These are phyloP conservation scores for Testicularia cyperi DNA, from an alignment of 1,284 basidiomycete species.

Conservation along the genomic window DNA sequence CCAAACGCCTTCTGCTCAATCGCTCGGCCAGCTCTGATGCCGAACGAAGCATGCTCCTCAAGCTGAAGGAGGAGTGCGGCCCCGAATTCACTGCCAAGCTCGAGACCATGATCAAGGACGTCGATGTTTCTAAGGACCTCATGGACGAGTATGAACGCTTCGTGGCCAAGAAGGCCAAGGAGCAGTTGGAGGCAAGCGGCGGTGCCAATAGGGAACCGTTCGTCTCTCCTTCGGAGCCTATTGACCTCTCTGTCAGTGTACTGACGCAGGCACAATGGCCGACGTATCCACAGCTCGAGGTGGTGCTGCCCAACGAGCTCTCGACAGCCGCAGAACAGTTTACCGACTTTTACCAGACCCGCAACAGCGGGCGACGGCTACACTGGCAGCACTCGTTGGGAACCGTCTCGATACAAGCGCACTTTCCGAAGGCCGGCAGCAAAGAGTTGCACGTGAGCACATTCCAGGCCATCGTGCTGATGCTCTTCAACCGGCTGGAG, in stretches of 20 bases:
- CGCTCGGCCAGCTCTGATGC: constrained; percentile 88
- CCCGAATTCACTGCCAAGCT: constrained; percentile 79
- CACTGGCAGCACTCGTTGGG: constrained; percentile 58
- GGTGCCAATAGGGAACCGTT: no score
- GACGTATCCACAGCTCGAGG: constrained; percentile 53
- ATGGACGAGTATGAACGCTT: constrained; percentile 64
- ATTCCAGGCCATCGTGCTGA: constrained; percentile 80
- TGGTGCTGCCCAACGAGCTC: constrained; percentile 37
- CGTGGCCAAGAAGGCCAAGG: constrained; percentile 55
- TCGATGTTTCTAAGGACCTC: constrained; percentile 72
- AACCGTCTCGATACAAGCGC: constrained; percentile 42
- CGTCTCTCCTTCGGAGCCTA: constrained; percentile 10
- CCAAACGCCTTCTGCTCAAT: constrained; percentile 82
- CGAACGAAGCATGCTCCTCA: constrained; percentile 83
- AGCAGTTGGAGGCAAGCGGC: constrained; percentile 16
- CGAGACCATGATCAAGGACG: constrained; percentile 86
- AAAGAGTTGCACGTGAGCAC: constrained; percentile 90
- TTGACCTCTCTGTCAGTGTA: constrained; percentile 65
- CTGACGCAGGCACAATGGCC: constrained; percentile 67
- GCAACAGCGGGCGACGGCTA: constrained; percentile 52
- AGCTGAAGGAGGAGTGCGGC: constrained; percentile 87
- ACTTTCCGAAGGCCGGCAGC: constrained; percentile 64
- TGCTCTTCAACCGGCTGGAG: constrained; percentile 76
- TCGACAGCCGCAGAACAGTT: constrained; percentile 35
- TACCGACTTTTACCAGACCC: constrained; percentile 48